Evolutionary conservation across 1,284 basidiomycete species (phyloP), one percentile per base, ranked within the genome.

Genomic region (Sporisorium exsertum): DNA sequence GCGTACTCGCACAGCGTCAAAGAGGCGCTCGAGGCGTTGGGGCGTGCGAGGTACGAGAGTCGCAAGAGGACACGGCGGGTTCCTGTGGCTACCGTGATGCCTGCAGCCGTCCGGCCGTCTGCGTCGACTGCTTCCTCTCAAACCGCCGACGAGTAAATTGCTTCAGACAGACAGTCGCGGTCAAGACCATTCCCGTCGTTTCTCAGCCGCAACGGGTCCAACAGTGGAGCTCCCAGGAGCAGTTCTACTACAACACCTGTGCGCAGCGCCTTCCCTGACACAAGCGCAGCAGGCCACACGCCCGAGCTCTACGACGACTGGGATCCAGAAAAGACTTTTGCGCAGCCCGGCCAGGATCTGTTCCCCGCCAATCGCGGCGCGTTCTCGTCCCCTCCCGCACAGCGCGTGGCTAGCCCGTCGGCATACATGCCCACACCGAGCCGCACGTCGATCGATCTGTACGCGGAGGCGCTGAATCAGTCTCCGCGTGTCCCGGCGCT

Each of bases 1-100:
- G 93, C 94, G 13, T 97, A 94, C 86, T 74, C 75, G 29, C 56
- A 72, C 56, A 56, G 40, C 32, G 64, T 78, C 61, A 78, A 80
- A 55, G 67, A 69, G 5, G 71, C 77, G 16, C 67, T 81, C 3
- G 80, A 81, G 56, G 70, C 74, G 2, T 58, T 80, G 45, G 80
- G 77, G 15, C 60, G 79, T 1, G 50, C 58, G 2, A 63, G 75
- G 26, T 77, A 63, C 33, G 79, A 81, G 40, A 61, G 57, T 15
- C 27, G 73, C 0, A 75, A 71, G 18, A 71, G 68, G 55, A 59
- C 53, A 18, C 57, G 73, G 10, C 57, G 73, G 3, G 49, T 46
- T 0, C 57, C 64, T 2, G 62, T 56, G 22, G 55, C 69, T 20
- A 54, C 58, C 24, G 53, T 60, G 20, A 56, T 67, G 58, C 64